Evolutionary conservation across 2,329 filamentous ascomycete species (phyloP).

Genomic region (Pyrenochaeta sp.): DNA sequence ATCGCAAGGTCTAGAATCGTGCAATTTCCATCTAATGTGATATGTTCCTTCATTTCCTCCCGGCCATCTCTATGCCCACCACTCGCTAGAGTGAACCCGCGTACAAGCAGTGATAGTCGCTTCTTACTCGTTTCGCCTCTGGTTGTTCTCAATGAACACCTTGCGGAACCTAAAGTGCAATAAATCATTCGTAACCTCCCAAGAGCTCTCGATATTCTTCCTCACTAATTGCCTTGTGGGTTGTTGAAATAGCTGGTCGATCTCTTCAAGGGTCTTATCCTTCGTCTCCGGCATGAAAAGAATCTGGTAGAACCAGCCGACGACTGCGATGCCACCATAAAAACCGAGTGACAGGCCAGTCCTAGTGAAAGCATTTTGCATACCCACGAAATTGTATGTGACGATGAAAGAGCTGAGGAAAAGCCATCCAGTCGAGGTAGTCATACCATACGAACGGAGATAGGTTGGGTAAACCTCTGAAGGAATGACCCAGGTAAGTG

Average conservation of each 20-base stretch:
- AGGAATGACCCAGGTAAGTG: slow-evolving; percentile 54
- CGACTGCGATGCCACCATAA: slow-evolving; percentile 74
- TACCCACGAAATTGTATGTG: slow-evolving; percentile 76
- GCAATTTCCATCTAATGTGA: no score
- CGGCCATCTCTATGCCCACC: no score
- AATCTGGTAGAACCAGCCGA: slow-evolving; percentile 76
- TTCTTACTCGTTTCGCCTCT: slow-evolving; percentile 17
- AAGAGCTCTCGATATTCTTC: slow-evolving; percentile 51
- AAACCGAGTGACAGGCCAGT: slow-evolving; percentile 74
- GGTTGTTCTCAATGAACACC: slow-evolving; percentile 54
- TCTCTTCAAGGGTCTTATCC: slow-evolving; percentile 73
- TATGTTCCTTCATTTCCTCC: no score
- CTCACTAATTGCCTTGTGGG: slow-evolving; percentile 69
- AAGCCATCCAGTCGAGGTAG: slow-evolving; percentile 70
- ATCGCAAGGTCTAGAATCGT: no score
- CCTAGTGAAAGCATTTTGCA: slow-evolving; percentile 71
- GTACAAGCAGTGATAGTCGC: no score
- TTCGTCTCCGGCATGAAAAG: slow-evolving; percentile 81
- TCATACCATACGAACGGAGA: slow-evolving; percentile 76
- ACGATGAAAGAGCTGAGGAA: slow-evolving; percentile 77
- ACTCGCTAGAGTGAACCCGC: no score
- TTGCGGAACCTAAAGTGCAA: slow-evolving; percentile 54
- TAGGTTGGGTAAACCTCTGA: slow-evolving; percentile 77
- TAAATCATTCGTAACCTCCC: slow-evolving; percentile 55
- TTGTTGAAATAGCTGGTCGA: slow-evolving; percentile 70